Conservation (phyloP, 2,329 filamentous ascomycete genomes). For the Hymenoscyphus salicellus region DNA sequence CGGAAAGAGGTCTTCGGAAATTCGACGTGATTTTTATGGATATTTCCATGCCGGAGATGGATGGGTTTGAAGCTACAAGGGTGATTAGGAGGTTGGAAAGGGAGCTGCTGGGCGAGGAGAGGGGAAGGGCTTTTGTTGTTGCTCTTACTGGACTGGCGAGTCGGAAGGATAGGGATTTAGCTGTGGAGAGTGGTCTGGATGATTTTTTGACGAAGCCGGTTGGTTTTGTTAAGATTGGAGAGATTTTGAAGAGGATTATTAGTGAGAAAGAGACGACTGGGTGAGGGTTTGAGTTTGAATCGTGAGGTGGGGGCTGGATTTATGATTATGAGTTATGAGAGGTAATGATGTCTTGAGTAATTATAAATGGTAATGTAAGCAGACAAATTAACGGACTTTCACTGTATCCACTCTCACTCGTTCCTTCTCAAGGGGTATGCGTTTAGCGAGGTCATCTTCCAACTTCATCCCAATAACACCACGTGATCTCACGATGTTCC, state of each 20-base stretch:
- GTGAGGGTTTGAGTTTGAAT: background rate
- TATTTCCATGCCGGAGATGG: slow-evolving; percentile 54
- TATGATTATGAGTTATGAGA: background rate
- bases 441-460: too few species aligned
- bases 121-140: slow-evolving; percentile 43
- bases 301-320: background rate
- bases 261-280: background rate
- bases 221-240: slow-evolving; percentile 10
- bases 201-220: slow-evolving; percentile 53
- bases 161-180: slow-evolving; percentile 45
- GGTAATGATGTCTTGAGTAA: too few species aligned
- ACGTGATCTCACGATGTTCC: too few species aligned
- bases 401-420: too few species aligned
- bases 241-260: slow-evolving; percentile 6
- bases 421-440: too few species aligned
- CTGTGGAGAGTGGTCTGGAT: slow-evolving; percentile 50
- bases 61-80: slow-evolving; percentile 47
- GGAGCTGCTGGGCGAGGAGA: background rate
- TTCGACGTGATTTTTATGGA: slow-evolving; percentile 51
- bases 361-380: too few species aligned
- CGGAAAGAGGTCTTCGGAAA: slow-evolving; percentile 30
- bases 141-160: slow-evolving; percentile 51
- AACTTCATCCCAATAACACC: too few species aligned
- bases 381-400: too few species aligned
- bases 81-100: slow-evolving; percentile 48